Conservation (phyloP, 2,329 filamentous ascomycete species). For the Sclerotinia nivalis region DNA sequence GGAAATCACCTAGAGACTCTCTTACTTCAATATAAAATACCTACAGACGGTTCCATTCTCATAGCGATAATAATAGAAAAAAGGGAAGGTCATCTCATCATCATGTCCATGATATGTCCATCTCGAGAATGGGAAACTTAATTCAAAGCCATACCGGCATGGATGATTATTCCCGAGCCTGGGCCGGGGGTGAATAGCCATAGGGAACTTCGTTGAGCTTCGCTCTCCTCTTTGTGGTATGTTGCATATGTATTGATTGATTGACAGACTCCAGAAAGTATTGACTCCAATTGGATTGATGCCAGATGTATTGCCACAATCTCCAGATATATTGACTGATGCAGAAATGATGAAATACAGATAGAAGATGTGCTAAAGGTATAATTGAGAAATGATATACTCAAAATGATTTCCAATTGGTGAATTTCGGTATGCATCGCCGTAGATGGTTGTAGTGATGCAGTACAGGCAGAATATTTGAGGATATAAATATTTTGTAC, state of each 20-base stretch:
- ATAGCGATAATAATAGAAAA: background rate
- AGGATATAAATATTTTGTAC: background rate
- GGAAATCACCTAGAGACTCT: too few species aligned
- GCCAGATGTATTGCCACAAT: background rate
- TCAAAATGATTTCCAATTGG: background rate
- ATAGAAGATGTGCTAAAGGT: background rate
- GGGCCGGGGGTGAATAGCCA: background rate
- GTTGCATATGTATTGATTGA: background rate
- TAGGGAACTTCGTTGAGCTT: background rate
- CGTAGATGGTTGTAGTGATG: background rate
- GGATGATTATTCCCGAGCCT: background rate
- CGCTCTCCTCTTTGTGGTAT: background rate
- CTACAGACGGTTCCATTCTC: background rate
- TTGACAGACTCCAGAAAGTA: background rate
- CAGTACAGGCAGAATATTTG: background rate
- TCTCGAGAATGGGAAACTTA: too few species aligned
- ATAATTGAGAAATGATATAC: background rate
- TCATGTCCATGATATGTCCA: background rate
- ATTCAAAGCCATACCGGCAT: background rate
- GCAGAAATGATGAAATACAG: background rate
- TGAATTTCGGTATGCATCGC: too few species aligned
- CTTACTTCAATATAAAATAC: background rate
- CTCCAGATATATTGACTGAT: background rate
- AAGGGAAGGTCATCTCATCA: background rate
- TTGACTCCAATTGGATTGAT: background rate